Evolutionary conservation across 352 stramenopile genomes (phyloP), one percentile per base, ranked within the genome.

Genomic region (Phytophthora cryptogea): DNA sequence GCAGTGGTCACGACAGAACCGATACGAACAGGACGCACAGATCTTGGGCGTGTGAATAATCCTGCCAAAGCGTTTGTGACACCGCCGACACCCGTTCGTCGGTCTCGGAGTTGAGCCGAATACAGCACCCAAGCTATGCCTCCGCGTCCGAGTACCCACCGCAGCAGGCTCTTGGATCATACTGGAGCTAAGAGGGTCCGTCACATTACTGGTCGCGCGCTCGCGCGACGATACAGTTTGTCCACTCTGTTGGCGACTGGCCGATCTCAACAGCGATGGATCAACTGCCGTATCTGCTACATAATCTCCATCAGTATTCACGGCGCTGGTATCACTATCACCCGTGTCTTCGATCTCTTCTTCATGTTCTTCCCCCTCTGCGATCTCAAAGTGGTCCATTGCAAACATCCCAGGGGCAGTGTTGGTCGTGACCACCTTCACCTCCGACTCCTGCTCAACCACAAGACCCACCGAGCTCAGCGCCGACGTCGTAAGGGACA

Each of bases 1-100:
- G 61, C 78, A 88, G 36, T 88, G 78, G 10, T 75, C 59, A 17
- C 70, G 59, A 33, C 78, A 88, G 43, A 83, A 88, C 1, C 65
- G 73, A 47, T 78, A 44, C 16, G 66, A 64, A 50, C 78, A 88
- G 16, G 73, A 85, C 13, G 67, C 59, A 51, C 78, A 88, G 3
- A 72, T 42, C 48, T 84, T 88, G 8, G 73, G 73, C 0, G 61
- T 76, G 9, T 75, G 72, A 7, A 80, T 70, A 26, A 83, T 52
- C 11, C 72, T 59, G 3, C 77, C 77, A 27, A 87, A 76, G 35
- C 59, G 67, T 31, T 78, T 83, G 23, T 53, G 63, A 28, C 77
- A 87, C 2, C 70, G 74, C 8, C 69, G 49, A 55, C 77, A 87
- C 2, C 67, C 62, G 28, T 71, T 52, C 14, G 39, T 59, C 23